Base-by-base conservation (phyloP, 176 grass and related monocot species). In the Oryza punctata region DNA sequence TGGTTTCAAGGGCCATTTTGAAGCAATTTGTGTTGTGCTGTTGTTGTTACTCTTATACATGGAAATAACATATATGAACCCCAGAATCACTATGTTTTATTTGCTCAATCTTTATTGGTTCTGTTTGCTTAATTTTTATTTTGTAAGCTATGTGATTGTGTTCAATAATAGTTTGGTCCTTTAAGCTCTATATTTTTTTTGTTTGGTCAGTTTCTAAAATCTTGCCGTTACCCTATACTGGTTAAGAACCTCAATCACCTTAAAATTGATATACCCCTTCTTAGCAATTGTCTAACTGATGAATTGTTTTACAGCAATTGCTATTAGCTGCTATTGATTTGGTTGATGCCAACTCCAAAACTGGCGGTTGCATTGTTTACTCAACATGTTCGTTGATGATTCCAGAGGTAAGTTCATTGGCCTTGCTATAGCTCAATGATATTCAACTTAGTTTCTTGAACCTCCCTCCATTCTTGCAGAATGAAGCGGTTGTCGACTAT, bases 281-380 rank as follows among this genome's bases (percentile, higher is more conserved):
- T 12, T 61, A 81, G n/a, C n/a, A n/a, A n/a, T 10, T 73, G 37
- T 50, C 78, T 12, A 24, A 25, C 5, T 6, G 49, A 19, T 21
- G 52, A 60, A 6, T 83, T 86, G 7, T 87, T 75, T 90, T 80
- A 69, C 87, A 99, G 97, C 91, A 99, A 99, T 85, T 99, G 75
- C 84, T 99, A 38, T 86, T 99, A 72, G 87, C 97, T 80, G 97
- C 97, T 60, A 99, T 99, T 81, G 97, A 99, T 94, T 85, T 99
- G 84, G 97, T 99, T 47, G 97, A 99, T 60, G 93, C 97, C 29
- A 91, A 96, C 89, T 99, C 97, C 70, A 99, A 99, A 93, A 88
- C 91, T 1, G 97, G 97, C 2, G 93, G 97, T 81, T 99, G 94
- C 61, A 79, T 99, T 83, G 97, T 99, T 83, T 99, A 99, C 84